Evolutionary conservation across 78 protist genomes (phyloP), one percentile per base, ranked within the genome.

Genomic region (Salpingoeca rosetta): DNA sequence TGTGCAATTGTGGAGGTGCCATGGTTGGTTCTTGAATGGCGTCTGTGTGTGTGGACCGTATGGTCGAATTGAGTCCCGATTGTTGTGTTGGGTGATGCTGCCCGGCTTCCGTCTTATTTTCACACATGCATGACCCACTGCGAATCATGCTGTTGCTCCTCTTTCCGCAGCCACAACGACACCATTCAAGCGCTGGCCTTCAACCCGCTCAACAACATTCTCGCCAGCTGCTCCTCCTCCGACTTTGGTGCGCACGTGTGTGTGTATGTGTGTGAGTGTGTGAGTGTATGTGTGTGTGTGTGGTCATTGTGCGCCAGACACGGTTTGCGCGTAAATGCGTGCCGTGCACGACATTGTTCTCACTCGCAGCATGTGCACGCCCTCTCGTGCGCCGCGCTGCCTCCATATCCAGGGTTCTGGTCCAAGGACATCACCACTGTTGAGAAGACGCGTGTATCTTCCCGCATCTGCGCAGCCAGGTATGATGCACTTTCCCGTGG

Each of bases 161-260:
- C 65, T 51, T n/a, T n/a, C n/a, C n/a, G n/a, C n/a, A n/a, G 80
- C 44, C 92, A 89, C 89, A 79, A 72, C 44, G 94, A 91, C 44
- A 0, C 93, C 22, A 82, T 92, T 39, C 94, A 93, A 72, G 35
- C 84, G 83, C 65, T 92, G 28, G 72, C 84, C 0, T 94, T 76
- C 89, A 93, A 93, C 85, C 96, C 96, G 2, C 86, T 91, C 45
- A 81, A 90, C 1, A 82, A 56, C 28, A 88, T 88, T 65, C 92
- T 94, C 27, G 91, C 89, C 56, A 57, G 87, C 2, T 89, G 88
- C 41, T 85, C 95, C 27, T 88, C 90, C 10, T 0, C 84, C 17
- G 97, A 94, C 88, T 91, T 92, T 74, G 93, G 95, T 43, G 27
- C 45, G 65, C 22, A 0, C 80, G 12, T 3, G 7, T 81, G n/a